phyloP scores from a whole-genome alignment of 2,329 filamentous ascomycete genomes.

The Exophiala calicioides region DNA sequence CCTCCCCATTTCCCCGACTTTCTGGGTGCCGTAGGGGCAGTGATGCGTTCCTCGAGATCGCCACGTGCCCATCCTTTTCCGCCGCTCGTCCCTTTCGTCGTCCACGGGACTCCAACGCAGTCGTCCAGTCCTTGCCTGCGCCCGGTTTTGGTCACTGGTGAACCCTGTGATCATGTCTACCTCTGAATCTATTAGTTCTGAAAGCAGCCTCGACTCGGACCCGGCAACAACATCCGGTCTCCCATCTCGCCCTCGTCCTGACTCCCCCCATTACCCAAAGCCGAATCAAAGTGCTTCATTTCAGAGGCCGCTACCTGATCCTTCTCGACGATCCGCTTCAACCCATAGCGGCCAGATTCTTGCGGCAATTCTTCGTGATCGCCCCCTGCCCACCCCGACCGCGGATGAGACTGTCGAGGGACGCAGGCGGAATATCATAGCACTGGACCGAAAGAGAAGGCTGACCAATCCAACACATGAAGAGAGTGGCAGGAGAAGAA shows the following conservation, averaged over 20 bases:
- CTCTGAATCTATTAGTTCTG: constrained; percentile 17
- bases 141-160: background rate
- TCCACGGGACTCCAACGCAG: too few relatives aligned
- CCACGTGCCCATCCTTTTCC: background rate
- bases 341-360: constrained; percentile 11
- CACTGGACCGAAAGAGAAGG: constrained; percentile 45
- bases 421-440: constrained; percentile 26
- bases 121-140: too few relatives aligned
- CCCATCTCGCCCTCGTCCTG: constrained; percentile 6
- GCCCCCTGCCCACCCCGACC: constrained; percentile 19
- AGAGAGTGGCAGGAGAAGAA: constrained; percentile 33
- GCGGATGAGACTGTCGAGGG: constrained; percentile 23
- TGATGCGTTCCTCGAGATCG: too few relatives aligned
- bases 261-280: constrained; percentile 4
- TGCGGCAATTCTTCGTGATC: constrained; percentile 16
- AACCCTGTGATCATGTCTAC: constrained; percentile 18
- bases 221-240: constrained; percentile 2
- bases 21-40: too few relatives aligned
- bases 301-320: constrained; percentile 11
- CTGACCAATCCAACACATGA: constrained; percentile 41
- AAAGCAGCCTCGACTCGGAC: constrained; percentile 13
- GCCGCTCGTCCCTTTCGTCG: background rate
- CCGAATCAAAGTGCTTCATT: constrained; percentile 5
- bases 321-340: constrained; percentile 4
- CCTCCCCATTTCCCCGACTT: constrained; percentile 1